Base-by-base conservation (phyloP, 2,329 filamentous ascomycete genomes). In the Colletotrichum ledebouriae region DNA sequence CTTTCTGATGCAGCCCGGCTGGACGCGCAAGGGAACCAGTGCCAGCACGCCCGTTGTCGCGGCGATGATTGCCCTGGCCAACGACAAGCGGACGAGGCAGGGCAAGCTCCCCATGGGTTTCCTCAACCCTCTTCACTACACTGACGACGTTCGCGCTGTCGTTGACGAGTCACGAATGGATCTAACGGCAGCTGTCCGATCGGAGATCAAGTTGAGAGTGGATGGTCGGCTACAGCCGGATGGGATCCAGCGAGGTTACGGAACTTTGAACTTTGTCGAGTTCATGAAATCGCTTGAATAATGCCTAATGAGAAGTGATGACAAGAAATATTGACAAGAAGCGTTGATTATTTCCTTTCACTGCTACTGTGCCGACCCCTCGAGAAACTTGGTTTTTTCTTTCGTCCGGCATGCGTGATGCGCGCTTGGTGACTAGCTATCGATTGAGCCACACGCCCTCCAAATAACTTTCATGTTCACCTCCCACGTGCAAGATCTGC, bases 121-220 rank as follows among this genome's bases (percentile, higher is more conserved):
- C 66, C 73, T 84, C 3, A 84, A 84, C 63, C 82, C 82, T 0
- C 79, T 76, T 74, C 71, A 81, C 47, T 81, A 81, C 71, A 73
- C 73, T 13, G 50, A 67, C 53, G 55, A 68, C 44, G 39, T 59
- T 1, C 50, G 52, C 20, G 13, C 37, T 20, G 63, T 63, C 2
- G 44, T 70, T 25, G 46, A 47, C 5, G 46, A 63, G 46, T 63
- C n/a, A 68, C 37, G 12, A 39, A 13, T 17, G 52, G 63, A 5
- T 46, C 42, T 1, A 63, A 41, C 7, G 47, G 52, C 2, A 47
- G 57, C 20, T 67, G 57, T 6, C n/a, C 49, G 15, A 10, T 44
- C 7, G 52, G 50, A 6, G 25, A 50, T 6, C 42, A 47, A 39
- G 22, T 56, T 42, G 49, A 66, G 33, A 47, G n/a, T 7, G 66